Base-by-base conservation (phyloP, 2,329 filamentous ascomycete species). In the Ceratocystis lukuohia region DNA sequence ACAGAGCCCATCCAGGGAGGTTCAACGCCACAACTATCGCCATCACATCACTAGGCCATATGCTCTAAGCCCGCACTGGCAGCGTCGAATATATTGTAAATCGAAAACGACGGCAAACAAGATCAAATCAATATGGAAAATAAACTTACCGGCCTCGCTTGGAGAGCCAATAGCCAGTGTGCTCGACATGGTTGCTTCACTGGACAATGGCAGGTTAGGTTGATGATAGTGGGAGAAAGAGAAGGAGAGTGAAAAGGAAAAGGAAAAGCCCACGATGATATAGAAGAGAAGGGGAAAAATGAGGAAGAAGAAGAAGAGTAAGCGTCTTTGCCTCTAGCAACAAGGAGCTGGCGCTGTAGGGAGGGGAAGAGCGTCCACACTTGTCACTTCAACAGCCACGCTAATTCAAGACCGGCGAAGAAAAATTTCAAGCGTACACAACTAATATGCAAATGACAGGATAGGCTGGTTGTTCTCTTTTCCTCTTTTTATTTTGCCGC, bases 191-290 rank as follows among this genome's bases (percentile, higher is more conserved):
- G 61, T 64, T 63, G 64, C 61, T 68, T 66, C 64, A 46, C 44
- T 33, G 41, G 56, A 53, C 53, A 45, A 61, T 53, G 25, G 56
- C 57, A 44, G 44, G 64, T 64, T 30, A 45, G 44, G 53, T 61
- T 41, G 28, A 74, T 72, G 75, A 77, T 75, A 69, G 71, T 70
- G 67, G 67, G 64, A 64, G 65, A 65, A 57, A 28, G 48, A 59
- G 17, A n/a, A 15, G 17, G 20, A 56, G 25, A n/a, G 56, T 17
- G 30, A 33, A 41, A 56, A 44, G 64, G 57, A 63, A 57, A 28
- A 50, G 45, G 64, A 44, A 30, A 45, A 64, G 53, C 33, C 56
- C 53, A 45, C 65, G 65, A 68, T 62, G 62, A 66, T 59, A 59
- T 59, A 59, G 33, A 59, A 59, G 56, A 59, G 33, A 25, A 53